These are phyloP conservation scores for Arctium lappa DNA, from an alignment of 129 eudicot genomes.

Conservation along the genomic window DNA sequence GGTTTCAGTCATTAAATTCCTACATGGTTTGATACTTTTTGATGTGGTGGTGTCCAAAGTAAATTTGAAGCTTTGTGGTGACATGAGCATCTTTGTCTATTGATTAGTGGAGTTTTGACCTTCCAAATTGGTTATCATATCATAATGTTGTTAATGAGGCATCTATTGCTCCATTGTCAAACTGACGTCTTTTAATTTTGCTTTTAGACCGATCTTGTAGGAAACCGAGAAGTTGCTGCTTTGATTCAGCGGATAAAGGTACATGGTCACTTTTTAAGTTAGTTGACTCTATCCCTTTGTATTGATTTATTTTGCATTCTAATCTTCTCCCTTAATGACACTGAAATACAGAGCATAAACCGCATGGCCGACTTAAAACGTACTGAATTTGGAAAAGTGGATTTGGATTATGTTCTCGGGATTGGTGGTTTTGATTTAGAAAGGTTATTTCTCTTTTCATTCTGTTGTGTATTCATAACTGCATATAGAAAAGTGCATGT, in stretches of 20 bases:
- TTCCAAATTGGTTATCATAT: neutral
- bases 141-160: neutral
- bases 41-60: neutral
- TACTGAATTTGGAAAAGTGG: conserved; percentile 86
- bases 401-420: conserved; percentile 95
- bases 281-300: neutral
- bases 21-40: neutral
- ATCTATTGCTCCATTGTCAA: conserved; percentile 4
- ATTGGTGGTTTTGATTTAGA: conserved; percentile 98
- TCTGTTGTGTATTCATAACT: neutral
- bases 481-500: neutral
- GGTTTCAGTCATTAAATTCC: neutral
- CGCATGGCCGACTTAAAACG: conserved; percentile 78
- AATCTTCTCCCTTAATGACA: neutral
- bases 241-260: conserved; percentile 82
- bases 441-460: conserved; percentile 49
- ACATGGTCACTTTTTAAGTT: conserved; percentile 1
- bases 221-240: conserved; percentile 60
- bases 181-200: conserved; percentile 23
- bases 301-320: neutral
- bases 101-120: neutral
- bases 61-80: neutral
- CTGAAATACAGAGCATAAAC: conserved; percentile 62
- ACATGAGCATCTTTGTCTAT: neutral
- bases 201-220: conserved; percentile 90